These are phyloP conservation scores for Biscogniauxia sp. DNA, from an alignment of 2,329 filamentous ascomycete genomes.

Conservation along the genomic window DNA sequence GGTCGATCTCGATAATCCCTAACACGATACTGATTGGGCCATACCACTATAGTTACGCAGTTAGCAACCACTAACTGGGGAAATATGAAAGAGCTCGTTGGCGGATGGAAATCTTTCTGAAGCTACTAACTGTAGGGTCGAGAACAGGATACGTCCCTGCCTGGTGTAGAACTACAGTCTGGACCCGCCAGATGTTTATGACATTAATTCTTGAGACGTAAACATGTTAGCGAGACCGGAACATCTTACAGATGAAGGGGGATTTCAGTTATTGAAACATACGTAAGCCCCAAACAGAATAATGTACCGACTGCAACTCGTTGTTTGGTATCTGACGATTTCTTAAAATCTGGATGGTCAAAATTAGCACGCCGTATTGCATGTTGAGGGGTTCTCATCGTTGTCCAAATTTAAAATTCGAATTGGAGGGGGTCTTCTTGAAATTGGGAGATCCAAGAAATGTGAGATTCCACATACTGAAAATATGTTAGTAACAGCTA, in stretches of 20 bases:
- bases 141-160: conserved; percentile 34
- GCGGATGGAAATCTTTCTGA: neutral
- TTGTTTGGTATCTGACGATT: neutral
- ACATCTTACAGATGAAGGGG: neutral
- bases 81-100: neutral
- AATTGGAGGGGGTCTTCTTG: neutral
- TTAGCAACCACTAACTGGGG: neutral
- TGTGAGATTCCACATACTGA: neutral
- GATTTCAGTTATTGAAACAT: conserved; percentile 12
- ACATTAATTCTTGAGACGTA: conserved; percentile 23
- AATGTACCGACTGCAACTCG: neutral
- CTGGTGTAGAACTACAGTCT: conserved; percentile 28
- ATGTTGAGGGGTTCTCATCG: neutral
- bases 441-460: neutral
- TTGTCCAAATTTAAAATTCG: neutral
- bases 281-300: conserved; percentile 28
- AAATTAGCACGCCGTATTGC: neutral
- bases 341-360: neutral
- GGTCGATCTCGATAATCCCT: conserved; percentile 34
- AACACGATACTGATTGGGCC: conserved; percentile 33
- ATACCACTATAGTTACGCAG: conserved; percentile 26
- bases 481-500: neutral
- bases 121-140: conserved; percentile 27
- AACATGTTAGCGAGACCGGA: neutral
- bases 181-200: conserved; percentile 32